Percentiles rank a stretch among this genome's conserved stretches.
phyloP scores from a whole-genome alignment of 805 yeast genomes.

The Citeromyces matritensis region DNA sequence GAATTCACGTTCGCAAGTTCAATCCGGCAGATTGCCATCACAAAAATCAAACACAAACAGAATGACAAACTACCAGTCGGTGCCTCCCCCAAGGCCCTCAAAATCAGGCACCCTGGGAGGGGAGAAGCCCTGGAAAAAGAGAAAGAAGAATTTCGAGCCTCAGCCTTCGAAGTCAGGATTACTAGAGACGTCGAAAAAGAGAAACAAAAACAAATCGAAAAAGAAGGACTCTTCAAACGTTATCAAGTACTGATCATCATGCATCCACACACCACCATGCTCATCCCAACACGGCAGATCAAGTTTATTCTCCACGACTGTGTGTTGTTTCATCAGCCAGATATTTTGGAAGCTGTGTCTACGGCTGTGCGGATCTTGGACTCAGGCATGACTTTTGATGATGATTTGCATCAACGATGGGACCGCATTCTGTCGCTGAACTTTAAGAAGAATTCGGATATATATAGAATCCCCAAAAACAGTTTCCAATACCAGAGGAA shows the following conservation, averaged over 20 bases:
- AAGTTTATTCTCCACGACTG: too few relatives aligned
- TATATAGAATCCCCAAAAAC: background rate
- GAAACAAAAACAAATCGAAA: conserved; percentile 3
- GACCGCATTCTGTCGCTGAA: conserved; percentile 1
- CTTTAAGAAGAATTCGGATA: background rate
- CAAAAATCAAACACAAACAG: too few relatives aligned
- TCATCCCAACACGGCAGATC: background rate
- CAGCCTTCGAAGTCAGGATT: conserved; percentile 3
- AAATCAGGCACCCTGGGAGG: conserved; percentile 3
- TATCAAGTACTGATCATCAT: too few relatives aligned
- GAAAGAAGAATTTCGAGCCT: conserved; percentile 6
- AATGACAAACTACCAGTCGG: too few relatives aligned
- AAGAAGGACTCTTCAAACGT: conserved; percentile 3
- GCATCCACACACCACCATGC: background rate
- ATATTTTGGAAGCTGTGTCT: background rate
- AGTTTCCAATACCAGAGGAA: background rate
- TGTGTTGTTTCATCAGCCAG: too few relatives aligned
- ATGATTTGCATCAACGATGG: background rate
- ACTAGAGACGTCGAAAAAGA: conserved; percentile 3
- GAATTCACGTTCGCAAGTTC: too few relatives aligned
- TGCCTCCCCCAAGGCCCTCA: too few relatives aligned
- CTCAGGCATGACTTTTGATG: conserved; percentile 3
- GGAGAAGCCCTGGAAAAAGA: background rate
- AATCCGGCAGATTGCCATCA: conserved; percentile 1
- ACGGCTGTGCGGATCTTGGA: background rate